phyloP scores from a whole-genome alignment of 352 stramenopile species.

The Phytophthora fragariaefolia region DNA sequence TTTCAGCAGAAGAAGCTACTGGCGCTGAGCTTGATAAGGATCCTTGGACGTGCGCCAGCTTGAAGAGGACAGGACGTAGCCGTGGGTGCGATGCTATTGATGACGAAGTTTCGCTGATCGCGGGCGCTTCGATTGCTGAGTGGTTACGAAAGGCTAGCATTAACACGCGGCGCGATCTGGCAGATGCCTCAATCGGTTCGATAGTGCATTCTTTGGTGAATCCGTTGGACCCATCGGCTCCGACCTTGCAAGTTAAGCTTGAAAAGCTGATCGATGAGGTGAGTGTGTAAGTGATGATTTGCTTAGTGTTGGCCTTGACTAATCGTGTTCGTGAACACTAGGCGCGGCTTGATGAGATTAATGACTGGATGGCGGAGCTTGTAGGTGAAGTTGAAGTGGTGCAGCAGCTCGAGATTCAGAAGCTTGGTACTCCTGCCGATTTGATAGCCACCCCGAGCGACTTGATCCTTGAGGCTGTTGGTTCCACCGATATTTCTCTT shows the following conservation, averaged over 20 bases:
- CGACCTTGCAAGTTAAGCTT: slow-evolving; percentile 50
- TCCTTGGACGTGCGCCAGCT: slow-evolving; percentile 68
- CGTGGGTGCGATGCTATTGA: slow-evolving; percentile 62
- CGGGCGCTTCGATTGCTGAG: slow-evolving; percentile 48
- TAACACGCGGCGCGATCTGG: slow-evolving; percentile 64
- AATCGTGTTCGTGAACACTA: slow-evolving; percentile 30
- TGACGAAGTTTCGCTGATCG: slow-evolving; percentile 78
- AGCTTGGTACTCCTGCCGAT: slow-evolving; percentile 84
- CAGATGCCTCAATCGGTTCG: slow-evolving; percentile 44
- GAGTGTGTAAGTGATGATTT: slow-evolving; percentile 1
- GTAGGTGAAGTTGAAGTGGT: slow-evolving; percentile 56
- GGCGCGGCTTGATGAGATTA: slow-evolving; percentile 79
- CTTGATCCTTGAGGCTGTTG: slow-evolving; percentile 60
- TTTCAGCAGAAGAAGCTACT: slow-evolving; percentile 54
- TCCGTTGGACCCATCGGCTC: slow-evolving; percentile 44
- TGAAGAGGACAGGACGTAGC: slow-evolving; percentile 42
- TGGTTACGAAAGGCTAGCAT: slow-evolving; percentile 56
- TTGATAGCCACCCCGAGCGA: slow-evolving; percentile 72
- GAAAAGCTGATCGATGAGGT: slow-evolving; percentile 68
- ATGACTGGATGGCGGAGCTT: slow-evolving; percentile 81
- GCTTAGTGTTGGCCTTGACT: slow-evolving; percentile 1
- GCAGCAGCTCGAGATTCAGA: slow-evolving; percentile 69
- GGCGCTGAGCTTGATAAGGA: slow-evolving; percentile 36
- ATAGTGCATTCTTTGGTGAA: slow-evolving; percentile 46
- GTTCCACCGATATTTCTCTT: slow-evolving; percentile 32